Evolutionary conservation across 75 land plant genomes (phyloP).

Genomic region (Larix kaempferi): DNA sequence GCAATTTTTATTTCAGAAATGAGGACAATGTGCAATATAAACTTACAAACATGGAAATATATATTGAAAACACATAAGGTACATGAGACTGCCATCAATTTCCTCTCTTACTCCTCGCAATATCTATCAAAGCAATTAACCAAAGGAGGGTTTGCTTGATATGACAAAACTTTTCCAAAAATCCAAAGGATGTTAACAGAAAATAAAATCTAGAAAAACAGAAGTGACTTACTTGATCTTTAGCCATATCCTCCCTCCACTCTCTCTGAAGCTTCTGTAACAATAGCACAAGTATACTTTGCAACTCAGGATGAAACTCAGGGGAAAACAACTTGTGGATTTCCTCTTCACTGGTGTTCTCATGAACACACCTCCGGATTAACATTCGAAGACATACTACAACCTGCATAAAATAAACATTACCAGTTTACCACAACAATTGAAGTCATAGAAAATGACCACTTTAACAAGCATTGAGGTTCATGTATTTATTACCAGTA

Average conservation of each 20-base stretch:
- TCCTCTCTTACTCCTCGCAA: not conserved
- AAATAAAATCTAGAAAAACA: not conserved
- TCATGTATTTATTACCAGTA: not conserved
- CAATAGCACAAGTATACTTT: conserved; percentile 40
- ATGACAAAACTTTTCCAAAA: not conserved
- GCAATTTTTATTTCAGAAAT: not conserved
- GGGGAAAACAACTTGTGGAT: conserved; percentile 52
- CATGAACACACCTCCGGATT: conserved; percentile 52
- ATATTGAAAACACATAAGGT: not conserved
- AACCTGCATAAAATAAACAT: conserved; percentile 28
- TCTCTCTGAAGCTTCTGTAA: conserved; percentile 54
- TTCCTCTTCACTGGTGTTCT: conserved; percentile 41
- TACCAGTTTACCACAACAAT: not conserved
- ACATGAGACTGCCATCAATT: conserved; percentile 4
- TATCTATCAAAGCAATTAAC: not conserved
- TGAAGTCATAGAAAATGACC: not conserved
- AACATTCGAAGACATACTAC: conserved; percentile 56
- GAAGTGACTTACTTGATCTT: conserved; percentile 34
- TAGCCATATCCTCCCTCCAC: conserved; percentile 48
- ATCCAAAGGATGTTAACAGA: not conserved
- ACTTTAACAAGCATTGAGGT: not conserved
- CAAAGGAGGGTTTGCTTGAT: not conserved
- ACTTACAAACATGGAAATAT: not conserved
- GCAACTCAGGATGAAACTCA: conserved; percentile 51
- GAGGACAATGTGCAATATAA: too few species aligned